phyloP scores from a whole-genome alignment of 257 asterid species.

The Dorcoceras hygrometricum region DNA sequence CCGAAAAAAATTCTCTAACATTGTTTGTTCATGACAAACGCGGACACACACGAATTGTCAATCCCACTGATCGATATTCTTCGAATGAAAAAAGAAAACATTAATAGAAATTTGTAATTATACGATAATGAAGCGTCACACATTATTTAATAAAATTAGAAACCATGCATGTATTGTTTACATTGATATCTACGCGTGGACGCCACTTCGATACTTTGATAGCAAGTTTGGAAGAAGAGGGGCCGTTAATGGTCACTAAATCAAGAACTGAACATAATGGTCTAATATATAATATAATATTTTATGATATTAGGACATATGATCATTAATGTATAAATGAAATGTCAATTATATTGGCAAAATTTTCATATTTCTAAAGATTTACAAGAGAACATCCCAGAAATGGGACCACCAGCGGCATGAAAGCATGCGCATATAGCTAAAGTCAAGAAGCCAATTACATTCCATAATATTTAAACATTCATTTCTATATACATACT shows the following conservation, averaged over 20 bases:
- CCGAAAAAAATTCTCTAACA: no score
- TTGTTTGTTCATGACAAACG: not conserved
- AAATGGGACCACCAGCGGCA: not conserved
- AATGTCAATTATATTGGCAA: not conserved
- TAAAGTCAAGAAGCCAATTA: constrained; percentile 5
- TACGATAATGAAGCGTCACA: not conserved
- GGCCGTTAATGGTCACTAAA: not conserved
- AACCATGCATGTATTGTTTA: no score
- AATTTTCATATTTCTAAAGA: not conserved
- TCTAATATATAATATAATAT: not conserved
- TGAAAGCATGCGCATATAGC: not conserved
- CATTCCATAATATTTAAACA: constrained; percentile 1
- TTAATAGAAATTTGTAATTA: no score
- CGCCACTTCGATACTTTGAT: not conserved
- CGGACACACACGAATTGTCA: not conserved
- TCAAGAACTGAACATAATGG: not conserved
- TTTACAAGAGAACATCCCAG: not conserved
- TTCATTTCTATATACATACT: constrained; percentile 19
- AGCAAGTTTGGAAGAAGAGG: not conserved
- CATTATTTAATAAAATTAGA: no score
- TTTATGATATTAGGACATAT: not conserved
- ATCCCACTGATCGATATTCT: no score
- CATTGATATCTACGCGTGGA: no score
- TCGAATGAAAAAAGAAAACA: no score
- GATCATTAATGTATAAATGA: not conserved